Percentiles rank a stretch among this genome's conserved stretches.
Evolutionary conservation across 768 basidiomycete genomes (phyloP).

Genomic region (Boletellus emodensis): DNA sequence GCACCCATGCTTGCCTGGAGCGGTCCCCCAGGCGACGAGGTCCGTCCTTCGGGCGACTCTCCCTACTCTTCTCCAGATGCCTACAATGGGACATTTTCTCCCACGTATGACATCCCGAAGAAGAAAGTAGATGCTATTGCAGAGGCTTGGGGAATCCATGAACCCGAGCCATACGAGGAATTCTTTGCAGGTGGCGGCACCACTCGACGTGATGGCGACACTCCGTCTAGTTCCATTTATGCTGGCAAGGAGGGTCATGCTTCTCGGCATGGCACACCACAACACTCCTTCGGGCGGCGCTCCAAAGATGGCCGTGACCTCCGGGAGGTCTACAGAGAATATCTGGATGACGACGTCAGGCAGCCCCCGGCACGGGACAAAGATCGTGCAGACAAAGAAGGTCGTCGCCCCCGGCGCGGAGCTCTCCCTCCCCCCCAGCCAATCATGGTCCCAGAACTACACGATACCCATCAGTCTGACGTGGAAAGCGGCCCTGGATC

Average conservation of each 20-base stretch:
- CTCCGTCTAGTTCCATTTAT: constrained; percentile 65
- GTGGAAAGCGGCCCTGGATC: constrained; percentile 38
- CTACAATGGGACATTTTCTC: constrained; percentile 43
- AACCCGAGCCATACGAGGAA: constrained; percentile 88
- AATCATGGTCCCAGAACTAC: constrained; percentile 65
- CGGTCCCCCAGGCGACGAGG: constrained; percentile 36
- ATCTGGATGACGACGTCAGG: constrained; percentile 37
- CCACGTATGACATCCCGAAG: constrained; percentile 60
- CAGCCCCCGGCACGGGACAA: constrained; percentile 27
- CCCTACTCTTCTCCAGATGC: constrained; percentile 50
- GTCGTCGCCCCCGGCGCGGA: constrained; percentile 44
- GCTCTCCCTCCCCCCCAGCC: constrained; percentile 77
- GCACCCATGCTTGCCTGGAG: constrained; percentile 85
- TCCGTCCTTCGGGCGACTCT: constrained; percentile 36
- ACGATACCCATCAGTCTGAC: constrained; percentile 41
- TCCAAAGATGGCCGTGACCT: constrained; percentile 50
- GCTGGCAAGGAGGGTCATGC: constrained; percentile 54
- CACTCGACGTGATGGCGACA: constrained; percentile 45
- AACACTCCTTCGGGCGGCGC: constrained; percentile 34
- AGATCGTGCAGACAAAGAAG: constrained; percentile 34
- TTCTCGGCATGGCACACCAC: constrained; percentile 35
- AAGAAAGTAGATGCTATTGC: constrained; percentile 87
- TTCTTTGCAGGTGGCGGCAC: constrained; percentile 78
- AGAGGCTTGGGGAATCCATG: constrained; percentile 91
- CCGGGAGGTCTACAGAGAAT: constrained; percentile 44